Evolutionary conservation across 768 basidiomycete genomes (phyloP).

Genomic region (Mycena kentingensis): DNA sequence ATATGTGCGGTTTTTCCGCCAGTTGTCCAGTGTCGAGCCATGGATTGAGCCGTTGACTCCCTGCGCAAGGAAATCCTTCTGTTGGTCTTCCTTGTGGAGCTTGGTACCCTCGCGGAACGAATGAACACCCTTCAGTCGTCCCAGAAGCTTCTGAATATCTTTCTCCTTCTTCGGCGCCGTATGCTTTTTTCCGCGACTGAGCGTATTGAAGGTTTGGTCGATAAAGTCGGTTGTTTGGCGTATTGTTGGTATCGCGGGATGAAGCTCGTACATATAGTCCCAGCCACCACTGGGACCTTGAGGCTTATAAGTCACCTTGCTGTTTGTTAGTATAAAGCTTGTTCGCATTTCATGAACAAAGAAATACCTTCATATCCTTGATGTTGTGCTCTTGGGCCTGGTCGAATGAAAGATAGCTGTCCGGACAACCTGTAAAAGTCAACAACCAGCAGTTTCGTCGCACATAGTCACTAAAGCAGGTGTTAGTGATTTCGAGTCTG

Average conservation of each 20-base stretch:
- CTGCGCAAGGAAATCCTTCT: background rate
- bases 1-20: background rate
- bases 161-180: constrained; percentile 5
- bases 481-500: too few relatives aligned
- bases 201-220: constrained; percentile 30
- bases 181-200: constrained; percentile 29
- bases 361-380: constrained; percentile 36
- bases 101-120: background rate
- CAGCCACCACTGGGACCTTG: constrained; percentile 35
- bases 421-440: background rate
- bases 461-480: constrained; percentile 1
- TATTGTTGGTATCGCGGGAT: constrained; percentile 36
- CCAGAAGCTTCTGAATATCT: background rate
- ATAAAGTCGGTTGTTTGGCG: constrained; percentile 26
- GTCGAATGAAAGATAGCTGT: constrained; percentile 9
- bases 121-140: background rate
- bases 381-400: constrained; percentile 37
- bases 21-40: background rate
- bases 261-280: constrained; percentile 34
- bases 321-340: background rate
- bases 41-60: background rate
- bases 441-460: constrained; percentile 14
- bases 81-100: too few relatives aligned
- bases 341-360: background rate
- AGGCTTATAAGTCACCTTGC: constrained; percentile 32